Evolutionary conservation across 1,139 yeast species (phyloP), one percentile per base, ranked within the genome.

Genomic region (Suzukiozyma palmioleophila): DNA sequence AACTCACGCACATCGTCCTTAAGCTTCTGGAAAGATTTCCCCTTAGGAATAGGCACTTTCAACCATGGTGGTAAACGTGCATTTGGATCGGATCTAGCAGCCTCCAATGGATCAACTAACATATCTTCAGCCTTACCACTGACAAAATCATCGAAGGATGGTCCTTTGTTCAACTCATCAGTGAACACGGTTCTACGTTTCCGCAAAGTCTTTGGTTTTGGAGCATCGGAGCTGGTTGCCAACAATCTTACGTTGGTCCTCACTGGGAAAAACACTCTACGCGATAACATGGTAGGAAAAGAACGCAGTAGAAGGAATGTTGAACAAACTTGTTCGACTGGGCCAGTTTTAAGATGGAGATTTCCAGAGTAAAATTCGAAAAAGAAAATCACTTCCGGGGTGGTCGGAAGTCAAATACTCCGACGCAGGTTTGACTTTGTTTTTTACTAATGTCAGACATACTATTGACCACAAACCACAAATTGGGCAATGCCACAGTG

Each of bases 1-100:
- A 94, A 68, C 46, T 94, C 97, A 45, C 90, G 74, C 31, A 94
- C 84, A 56, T 94, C 99, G 35, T 81, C 76, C 57, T 90, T 89
- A 50, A 94, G 73, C 51, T 79, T 82, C 53, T 81, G 81, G 62
- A 78, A 92, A 35, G 85, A 82, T 48, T 79, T 74, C 36, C 98
- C 98, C 64, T 86, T 87, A 12, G 98, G 98, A 49, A 92, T 89
- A 7, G 95, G 95, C 3, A 92, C 96, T 60, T 87, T 89, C 41
- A 94, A 73, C 99, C 99, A 94, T 41, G 77, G 66, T 5, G 99
- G 99, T 42, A 94, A 71, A 52, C 96, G 72, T 25, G 82, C 86
- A 39, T 75, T 68, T 0, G 80, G 77, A 44, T 76, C 81, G 39
- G 63, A 61, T 46, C 81, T 62, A 2, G 83, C 84, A 29, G 78